Base-by-base conservation (phyloP, 2,329 filamentous ascomycete species). In the Waltergamsia citrina region DNA sequence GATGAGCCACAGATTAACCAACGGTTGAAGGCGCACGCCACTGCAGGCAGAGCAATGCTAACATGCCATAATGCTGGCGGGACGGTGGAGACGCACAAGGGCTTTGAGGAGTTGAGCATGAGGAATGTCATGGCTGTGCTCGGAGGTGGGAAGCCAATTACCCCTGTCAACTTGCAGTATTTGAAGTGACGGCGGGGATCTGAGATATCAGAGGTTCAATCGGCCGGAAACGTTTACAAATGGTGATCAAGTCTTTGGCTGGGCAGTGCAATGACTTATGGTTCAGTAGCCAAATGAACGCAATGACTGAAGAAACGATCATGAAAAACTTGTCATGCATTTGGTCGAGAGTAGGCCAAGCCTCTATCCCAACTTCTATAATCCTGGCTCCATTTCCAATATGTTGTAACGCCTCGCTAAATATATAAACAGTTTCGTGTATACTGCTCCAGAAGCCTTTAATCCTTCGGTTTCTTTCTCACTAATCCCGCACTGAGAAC, bases 61-160 rank as follows among this genome's bases (percentile, higher is more conserved):
- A 74, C 78, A n/a, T 73, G 74, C 34, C 79, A 82, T 49, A 80
- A 80, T 42, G 78, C 77, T 2, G 78, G 78, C 0, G 75, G 76
- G 4, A 80, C 76, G 23, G 63, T 81, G 11, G 75, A 81, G 50
- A 78, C 77, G 40, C 74, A 78, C 45, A 50, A 69, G n/a, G 75
- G 72, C 4, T 81, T 82, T 43, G 78, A 83, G 59, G 67, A 72
- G 51, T 47, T 81, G 50, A 72, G 71, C 22, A 81, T 84, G 67
- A 25, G n/a, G 25, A 32, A n/a, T 18, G 29, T 15, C 29, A 32
- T 32, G 18, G 9, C 17, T 32, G 77, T 78, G 36, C 48, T 81
- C 35, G 52, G 53, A 3, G 69, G 67, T 0, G 57, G 58, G 3
- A 55, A 67, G 38, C 55, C 73, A 3, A 52, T 79, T 17, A 77